Conservation (phyloP, 2,329 filamentous ascomycete genomes). For the Colletotrichum sp. region DNA sequence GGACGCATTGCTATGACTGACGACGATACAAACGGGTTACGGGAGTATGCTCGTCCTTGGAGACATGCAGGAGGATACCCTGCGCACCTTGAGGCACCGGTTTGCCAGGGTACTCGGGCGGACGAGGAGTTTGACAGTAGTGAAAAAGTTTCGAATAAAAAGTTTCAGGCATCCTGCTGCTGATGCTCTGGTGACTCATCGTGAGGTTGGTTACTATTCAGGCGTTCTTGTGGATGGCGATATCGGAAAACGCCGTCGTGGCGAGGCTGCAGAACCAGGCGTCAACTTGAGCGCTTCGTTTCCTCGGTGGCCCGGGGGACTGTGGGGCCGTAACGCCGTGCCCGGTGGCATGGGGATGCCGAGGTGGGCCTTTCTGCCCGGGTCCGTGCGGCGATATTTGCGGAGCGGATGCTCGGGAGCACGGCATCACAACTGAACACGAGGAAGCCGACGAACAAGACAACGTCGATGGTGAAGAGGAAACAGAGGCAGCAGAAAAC, state of each 20-base stretch:
- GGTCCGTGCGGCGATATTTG: no score
- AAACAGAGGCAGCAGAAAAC: neutral
- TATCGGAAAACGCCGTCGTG: neutral
- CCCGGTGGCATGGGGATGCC: no score
- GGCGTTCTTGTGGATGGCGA: neutral
- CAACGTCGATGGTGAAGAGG: neutral
- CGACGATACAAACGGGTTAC: neutral
- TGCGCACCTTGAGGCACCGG: neutral
- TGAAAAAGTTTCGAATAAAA: rapidly evolving
- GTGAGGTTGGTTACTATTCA: neutral
- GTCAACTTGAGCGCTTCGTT: no score
- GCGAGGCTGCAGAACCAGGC: neutral
- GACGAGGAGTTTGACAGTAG: neutral
- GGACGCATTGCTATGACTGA: neutral
- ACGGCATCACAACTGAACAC: neutral
- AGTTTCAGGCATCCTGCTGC: neutral
- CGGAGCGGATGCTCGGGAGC: no score
- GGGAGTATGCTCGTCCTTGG: neutral
- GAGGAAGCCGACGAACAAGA: no score
- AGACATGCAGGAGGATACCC: neutral
- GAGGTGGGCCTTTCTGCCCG: no score
- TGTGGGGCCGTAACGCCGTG: no score
- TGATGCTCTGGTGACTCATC: neutral
- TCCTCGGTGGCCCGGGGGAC: no score
- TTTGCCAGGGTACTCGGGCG: neutral